A percentile compares a stretch with the other conserved stretches of the same genome.
phyloP scores from a whole-genome alignment of 768 basidiomycete genomes.

The Tephrocybe sp. region DNA sequence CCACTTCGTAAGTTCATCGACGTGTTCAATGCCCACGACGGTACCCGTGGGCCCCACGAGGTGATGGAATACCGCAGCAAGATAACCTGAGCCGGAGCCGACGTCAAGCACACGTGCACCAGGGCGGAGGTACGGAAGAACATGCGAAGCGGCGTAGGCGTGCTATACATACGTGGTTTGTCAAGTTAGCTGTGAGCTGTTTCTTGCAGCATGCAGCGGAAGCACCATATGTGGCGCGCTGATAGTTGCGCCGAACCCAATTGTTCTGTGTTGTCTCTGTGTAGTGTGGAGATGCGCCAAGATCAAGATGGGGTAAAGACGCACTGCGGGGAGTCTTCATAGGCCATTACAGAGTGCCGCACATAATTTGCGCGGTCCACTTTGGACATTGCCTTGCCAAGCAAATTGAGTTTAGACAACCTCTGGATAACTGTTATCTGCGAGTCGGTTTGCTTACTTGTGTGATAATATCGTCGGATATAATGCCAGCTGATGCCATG shows the following conservation, averaged over 20 bases:
- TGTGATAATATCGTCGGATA: slow-evolving; percentile 54
- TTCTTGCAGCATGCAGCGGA: not conserved
- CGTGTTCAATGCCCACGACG: slow-evolving; percentile 91
- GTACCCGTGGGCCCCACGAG: slow-evolving; percentile 59
- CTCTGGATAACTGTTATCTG: not conserved
- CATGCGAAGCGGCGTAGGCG: slow-evolving; percentile 79
- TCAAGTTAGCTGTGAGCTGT: too few species aligned
- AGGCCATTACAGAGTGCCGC: slow-evolving; percentile 48
- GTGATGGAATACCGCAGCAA: slow-evolving; percentile 77
- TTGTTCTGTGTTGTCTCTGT: slow-evolving; percentile 42
- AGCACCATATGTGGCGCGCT: slow-evolving; percentile 96
- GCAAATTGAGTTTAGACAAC: too few species aligned
- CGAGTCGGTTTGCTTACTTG: slow-evolving; percentile 40
- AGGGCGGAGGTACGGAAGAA: slow-evolving; percentile 69
- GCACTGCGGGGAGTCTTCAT: slow-evolving; percentile 79
- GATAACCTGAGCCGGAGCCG: slow-evolving; percentile 87
- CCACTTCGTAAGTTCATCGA: slow-evolving; percentile 74
- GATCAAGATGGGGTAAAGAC: slow-evolving; percentile 16
- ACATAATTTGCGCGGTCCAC: slow-evolving; percentile 78
- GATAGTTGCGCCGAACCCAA: slow-evolving; percentile 89
- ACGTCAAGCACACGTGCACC: slow-evolving; percentile 85
- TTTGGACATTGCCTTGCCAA: slow-evolving; percentile 59
- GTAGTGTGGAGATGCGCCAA: too few species aligned
- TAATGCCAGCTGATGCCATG: slow-evolving; percentile 52
- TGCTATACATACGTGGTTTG: slow-evolving; percentile 50